phyloP scores from a whole-genome alignment of 176 grass and related monocot genomes.

The Aegilops tauschii region DNA sequence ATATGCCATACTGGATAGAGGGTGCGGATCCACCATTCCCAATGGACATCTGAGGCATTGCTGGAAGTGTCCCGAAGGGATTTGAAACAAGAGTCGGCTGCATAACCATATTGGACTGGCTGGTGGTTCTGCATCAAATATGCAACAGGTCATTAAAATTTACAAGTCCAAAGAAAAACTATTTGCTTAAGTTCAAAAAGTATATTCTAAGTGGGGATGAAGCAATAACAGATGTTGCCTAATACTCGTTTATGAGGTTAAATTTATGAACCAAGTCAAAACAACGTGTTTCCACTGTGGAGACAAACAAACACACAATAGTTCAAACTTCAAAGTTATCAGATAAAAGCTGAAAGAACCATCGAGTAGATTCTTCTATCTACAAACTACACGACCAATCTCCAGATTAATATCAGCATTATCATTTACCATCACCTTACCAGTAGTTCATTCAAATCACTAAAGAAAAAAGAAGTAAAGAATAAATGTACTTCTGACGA shows the following conservation, averaged over 20 bases:
- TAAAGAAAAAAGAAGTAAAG: not conserved
- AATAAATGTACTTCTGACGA: constrained; percentile 9
- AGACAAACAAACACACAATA: not conserved
- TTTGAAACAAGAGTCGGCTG: constrained; percentile 68
- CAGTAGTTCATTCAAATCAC: not conserved
- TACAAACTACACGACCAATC: constrained; percentile 2
- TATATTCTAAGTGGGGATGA: not conserved
- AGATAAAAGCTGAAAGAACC: constrained; percentile 21
- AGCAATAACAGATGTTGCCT: not conserved
- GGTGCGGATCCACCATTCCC: constrained; percentile 73
- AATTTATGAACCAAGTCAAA: constrained; percentile 15
- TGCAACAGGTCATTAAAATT: constrained; percentile 26
- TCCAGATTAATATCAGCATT: not conserved
- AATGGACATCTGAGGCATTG: constrained; percentile 96
- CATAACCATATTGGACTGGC: constrained; percentile 71
- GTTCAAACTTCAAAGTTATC: not conserved
- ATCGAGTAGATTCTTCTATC: not conserved
- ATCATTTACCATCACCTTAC: not conserved
- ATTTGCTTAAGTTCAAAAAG: not conserved
- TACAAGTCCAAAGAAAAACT: not conserved
- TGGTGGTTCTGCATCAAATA: constrained; percentile 46
- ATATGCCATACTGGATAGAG: constrained; percentile 98
- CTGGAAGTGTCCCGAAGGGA: constrained; percentile 87
- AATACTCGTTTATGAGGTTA: constrained; percentile 1
- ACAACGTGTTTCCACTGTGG: not conserved